Conservation (phyloP, 2,329 filamentous ascomycete genomes). For the Arthrobotrys musiformis region DNA sequence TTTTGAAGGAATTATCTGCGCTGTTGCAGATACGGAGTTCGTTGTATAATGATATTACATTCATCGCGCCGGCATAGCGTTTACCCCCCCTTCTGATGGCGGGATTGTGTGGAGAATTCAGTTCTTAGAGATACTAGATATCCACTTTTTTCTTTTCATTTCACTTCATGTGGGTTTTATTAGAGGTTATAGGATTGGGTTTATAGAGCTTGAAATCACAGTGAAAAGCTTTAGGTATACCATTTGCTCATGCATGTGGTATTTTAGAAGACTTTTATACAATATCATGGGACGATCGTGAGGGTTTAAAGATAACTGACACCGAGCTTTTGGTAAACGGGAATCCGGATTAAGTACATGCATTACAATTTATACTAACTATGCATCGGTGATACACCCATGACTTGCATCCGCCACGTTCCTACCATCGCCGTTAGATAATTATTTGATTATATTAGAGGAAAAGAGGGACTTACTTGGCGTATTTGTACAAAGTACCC, state of each 20-base stretch:
- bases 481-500: slow-evolving; percentile 72
- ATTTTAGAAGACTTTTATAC: too few species aligned
- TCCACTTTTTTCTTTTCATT: neutral
- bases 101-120: too few species aligned
- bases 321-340: too few species aligned
- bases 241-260: too few species aligned
- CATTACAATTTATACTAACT: neutral
- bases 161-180: too few species aligned
- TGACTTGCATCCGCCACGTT: slow-evolving; percentile 70
- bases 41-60: slow-evolving; percentile 79
- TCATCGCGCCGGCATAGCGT: slow-evolving; percentile 62
- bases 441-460: slow-evolving; percentile 6
- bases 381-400: slow-evolving; percentile 70
- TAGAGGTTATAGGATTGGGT: too few species aligned
- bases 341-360: too few species aligned
- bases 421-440: slow-evolving; percentile 52
- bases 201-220: too few species aligned
- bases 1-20: slow-evolving; percentile 79
- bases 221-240: too few species aligned
- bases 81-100: too few species aligned
- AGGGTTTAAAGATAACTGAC: too few species aligned
- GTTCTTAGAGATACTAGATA: neutral
- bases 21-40: slow-evolving; percentile 79
- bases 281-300: too few species aligned
- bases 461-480: slow-evolving; percentile 60